Percentiles rank a stretch among this genome's conserved stretches.
These are phyloP conservation scores for Mycothermus thermophilus DNA, from an alignment of 495 filamentous ascomycete genomes.

Conservation along the genomic window DNA sequence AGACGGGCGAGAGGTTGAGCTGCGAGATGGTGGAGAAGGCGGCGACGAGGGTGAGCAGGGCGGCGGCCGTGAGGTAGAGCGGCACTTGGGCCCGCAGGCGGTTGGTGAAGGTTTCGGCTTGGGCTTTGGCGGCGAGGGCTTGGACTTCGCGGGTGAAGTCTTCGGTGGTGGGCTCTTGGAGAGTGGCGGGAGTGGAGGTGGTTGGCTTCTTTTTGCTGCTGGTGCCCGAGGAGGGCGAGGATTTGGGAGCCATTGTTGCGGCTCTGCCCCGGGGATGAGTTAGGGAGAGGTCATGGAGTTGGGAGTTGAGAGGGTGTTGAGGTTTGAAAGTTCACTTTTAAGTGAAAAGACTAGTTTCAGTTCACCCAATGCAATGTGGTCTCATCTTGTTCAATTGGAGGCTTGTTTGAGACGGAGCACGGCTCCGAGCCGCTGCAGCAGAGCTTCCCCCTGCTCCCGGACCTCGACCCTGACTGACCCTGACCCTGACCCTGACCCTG, in stretches of 20 bases:
- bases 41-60: constrained; percentile 54
- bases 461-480: too few relatives aligned
- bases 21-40: constrained; percentile 61
- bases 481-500: too few relatives aligned
- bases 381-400: constrained; percentile 9
- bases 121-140: constrained; percentile 35
- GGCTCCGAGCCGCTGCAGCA: constrained; percentile 5
- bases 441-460: too few relatives aligned
- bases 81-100: constrained; percentile 21
- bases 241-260: constrained; percentile 8
- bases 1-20: constrained; percentile 66
- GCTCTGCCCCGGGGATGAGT: background rate
- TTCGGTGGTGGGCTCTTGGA: constrained; percentile 28
- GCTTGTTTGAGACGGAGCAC: constrained; percentile 6
- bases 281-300: constrained; percentile 2
- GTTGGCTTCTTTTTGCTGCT: background rate
- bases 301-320: background rate
- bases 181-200: background rate
- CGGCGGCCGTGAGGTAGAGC: constrained; percentile 24
- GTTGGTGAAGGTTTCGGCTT: constrained; percentile 28
- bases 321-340: background rate
- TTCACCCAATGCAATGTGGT: constrained; percentile 8
- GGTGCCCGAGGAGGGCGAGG: background rate
- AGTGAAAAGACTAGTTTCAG: background rate
- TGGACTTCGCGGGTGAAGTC: constrained; percentile 38